phyloP scores from a whole-genome alignment of 345 rosid species.

The Ceriops decandra region DNA sequence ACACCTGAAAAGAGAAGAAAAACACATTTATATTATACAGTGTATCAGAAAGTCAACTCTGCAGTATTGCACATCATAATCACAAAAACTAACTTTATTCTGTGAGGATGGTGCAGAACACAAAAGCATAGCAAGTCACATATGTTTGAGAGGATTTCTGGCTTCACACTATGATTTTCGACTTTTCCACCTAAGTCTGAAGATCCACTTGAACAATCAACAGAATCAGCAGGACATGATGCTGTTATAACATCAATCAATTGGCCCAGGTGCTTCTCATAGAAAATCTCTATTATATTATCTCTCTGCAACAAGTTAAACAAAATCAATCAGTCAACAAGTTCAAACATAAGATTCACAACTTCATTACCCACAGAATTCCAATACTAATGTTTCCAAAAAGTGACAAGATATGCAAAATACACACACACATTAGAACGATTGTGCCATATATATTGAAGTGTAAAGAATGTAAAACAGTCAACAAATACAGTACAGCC shows the following conservation, averaged over 20 bases:
- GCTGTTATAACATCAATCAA: conserved; percentile 81
- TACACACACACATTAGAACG: no score
- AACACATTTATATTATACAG: conserved; percentile 11
- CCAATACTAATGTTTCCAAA: background rate
- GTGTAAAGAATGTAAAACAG: no score
- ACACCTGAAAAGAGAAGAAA: conserved; percentile 57
- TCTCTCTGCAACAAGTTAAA: conserved; percentile 63
- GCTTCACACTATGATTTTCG: conserved; percentile 51
- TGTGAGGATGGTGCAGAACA: conserved; percentile 83
- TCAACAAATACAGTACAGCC: no score
- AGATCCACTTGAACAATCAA: conserved; percentile 39
- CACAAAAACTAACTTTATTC: conserved; percentile 68
- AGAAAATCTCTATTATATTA: conserved; percentile 76
- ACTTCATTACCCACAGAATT: conserved; percentile 11
- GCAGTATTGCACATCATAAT: conserved; percentile 8
- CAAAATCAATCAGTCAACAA: background rate
- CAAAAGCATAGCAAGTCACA: conserved; percentile 97
- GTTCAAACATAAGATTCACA: background rate
- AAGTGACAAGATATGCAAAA: no score
- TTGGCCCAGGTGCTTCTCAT: conserved; percentile 84
- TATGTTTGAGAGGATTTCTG: conserved; percentile 85
- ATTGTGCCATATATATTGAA: no score
- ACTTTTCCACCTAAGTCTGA: conserved; percentile 39
- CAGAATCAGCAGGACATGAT: conserved; percentile 55
- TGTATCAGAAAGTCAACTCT: conserved; percentile 16